Evolutionary conservation across 768 basidiomycete species (phyloP).

Genomic region (Lactarius deliciosus): DNA sequence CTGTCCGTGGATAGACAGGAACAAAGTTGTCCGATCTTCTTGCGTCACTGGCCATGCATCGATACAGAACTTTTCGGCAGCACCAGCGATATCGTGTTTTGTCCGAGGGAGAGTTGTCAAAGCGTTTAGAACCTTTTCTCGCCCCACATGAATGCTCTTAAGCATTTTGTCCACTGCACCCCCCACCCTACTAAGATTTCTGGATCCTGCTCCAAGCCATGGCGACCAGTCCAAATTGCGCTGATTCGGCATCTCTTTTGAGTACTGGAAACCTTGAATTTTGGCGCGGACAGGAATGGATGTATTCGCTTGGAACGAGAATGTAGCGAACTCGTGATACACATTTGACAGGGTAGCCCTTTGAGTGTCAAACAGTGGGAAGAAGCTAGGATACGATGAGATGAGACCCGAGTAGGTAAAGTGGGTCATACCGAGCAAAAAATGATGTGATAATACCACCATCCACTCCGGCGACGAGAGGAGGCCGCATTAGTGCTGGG

Average conservation of each 20-base stretch:
- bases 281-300: conserved; percentile 76
- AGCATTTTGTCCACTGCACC: conserved; percentile 60
- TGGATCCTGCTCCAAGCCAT: conserved; percentile 65
- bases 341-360: conserved; percentile 64
- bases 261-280: conserved; percentile 63
- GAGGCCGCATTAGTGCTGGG: conserved; percentile 69
- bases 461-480: conserved; percentile 76
- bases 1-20: conserved; percentile 84
- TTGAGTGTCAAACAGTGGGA: conserved; percentile 78
- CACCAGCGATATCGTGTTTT: conserved; percentile 75
- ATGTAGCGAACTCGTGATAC: conserved; percentile 86
- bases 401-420: background rate
- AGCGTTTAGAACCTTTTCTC: conserved; percentile 58
- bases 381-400: conserved; percentile 54
- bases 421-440: conserved; percentile 60
- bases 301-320: conserved; percentile 88
- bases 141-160: conserved; percentile 69
- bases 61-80: conserved; percentile 80
- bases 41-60: conserved; percentile 80
- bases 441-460: conserved; percentile 69
- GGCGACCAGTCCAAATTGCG: conserved; percentile 74
- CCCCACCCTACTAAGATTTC: conserved; percentile 73
- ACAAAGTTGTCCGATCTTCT: conserved; percentile 52
- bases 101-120: conserved; percentile 70
- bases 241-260: conserved; percentile 75